These are phyloP conservation scores for Sanguinoderma infundibulare DNA, from an alignment of 1,284 basidiomycete species.

Conservation along the genomic window DNA sequence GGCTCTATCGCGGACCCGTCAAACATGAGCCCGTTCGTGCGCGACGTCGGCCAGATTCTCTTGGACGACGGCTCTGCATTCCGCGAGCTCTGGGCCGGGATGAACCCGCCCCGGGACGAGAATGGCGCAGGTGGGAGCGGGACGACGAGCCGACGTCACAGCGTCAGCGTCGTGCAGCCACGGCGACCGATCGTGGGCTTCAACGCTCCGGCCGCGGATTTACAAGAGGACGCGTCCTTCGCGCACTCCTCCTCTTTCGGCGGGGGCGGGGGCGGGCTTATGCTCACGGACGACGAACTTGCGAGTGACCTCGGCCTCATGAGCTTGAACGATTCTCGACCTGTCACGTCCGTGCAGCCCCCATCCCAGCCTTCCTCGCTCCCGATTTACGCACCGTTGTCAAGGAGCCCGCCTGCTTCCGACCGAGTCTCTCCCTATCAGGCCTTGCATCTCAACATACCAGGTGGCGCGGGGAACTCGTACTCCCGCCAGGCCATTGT, in stretches of 20 bases:
- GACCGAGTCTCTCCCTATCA: constrained; percentile 63
- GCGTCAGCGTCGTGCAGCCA: constrained; percentile 84
- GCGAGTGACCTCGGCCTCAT: constrained; percentile 71
- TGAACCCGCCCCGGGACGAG: constrained; percentile 63
- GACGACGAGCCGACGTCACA: constrained; percentile 83
- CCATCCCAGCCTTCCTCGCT: constrained; percentile 66
- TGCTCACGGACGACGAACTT: constrained; percentile 83
- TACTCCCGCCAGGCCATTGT: constrained; percentile 54
- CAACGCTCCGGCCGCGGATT: constrained; percentile 57
- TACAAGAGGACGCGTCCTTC: constrained; percentile 46
- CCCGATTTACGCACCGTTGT: constrained; percentile 72
- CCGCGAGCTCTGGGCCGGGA: constrained; percentile 71
- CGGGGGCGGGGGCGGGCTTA: constrained; percentile 50
- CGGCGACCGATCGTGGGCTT: constrained; percentile 71
- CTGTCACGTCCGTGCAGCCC: constrained; percentile 48
- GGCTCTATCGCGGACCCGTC: constrained; percentile 61
- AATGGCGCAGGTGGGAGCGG: constrained; percentile 70
- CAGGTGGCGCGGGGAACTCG: constrained; percentile 41
- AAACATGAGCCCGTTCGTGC: constrained; percentile 81
- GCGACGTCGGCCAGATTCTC: constrained; percentile 78
- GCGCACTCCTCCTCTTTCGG: constrained; percentile 36
- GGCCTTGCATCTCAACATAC: constrained; percentile 59
- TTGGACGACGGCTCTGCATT: constrained; percentile 71
- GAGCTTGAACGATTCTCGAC: constrained; percentile 54
- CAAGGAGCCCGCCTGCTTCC: constrained; percentile 58